Percentiles rank a stretch among this genome's conserved stretches.
Evolutionary conservation across 305 asterid species (phyloP).

Genomic region (Caryopteris hybrid): DNA sequence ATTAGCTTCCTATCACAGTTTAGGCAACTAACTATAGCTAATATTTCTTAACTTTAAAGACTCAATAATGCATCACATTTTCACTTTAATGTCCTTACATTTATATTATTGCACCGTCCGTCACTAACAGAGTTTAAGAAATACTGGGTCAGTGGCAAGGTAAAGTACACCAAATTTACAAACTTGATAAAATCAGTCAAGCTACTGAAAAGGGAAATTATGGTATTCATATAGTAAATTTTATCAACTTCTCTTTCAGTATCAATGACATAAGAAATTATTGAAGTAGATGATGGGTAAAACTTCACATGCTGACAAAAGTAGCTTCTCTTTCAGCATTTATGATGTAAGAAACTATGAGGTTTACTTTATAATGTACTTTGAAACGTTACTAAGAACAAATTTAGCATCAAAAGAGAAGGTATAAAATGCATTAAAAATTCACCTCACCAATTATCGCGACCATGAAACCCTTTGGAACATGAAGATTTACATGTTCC

Average conservation of each 20-base stretch:
- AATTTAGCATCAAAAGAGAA: not conserved
- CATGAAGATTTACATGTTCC: slow-evolving; percentile 47
- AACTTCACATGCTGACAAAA: no score
- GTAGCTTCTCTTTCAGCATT: no score
- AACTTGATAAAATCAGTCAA: no score
- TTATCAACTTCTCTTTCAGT: not conserved
- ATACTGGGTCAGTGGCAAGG: no score
- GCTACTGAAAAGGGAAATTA: no score
- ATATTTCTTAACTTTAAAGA: not conserved
- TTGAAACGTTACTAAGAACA: not conserved
- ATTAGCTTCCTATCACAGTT: not conserved
- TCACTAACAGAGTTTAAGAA: no score
- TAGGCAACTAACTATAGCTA: not conserved
- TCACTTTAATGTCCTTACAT: no score
- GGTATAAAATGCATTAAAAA: not conserved
- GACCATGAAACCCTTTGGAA: slow-evolving; percentile 76
- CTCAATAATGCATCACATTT: no score
- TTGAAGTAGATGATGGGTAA: no score
- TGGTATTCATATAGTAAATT: no score
- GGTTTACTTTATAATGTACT: not conserved
- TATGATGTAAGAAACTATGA: not conserved
- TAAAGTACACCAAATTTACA: no score
- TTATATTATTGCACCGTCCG: no score
- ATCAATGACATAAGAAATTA: not conserved
- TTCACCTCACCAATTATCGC: slow-evolving; percentile 90